Conservation (phyloP, 371 early-diverging fungal species). For the Mucor piriformis region DNA sequence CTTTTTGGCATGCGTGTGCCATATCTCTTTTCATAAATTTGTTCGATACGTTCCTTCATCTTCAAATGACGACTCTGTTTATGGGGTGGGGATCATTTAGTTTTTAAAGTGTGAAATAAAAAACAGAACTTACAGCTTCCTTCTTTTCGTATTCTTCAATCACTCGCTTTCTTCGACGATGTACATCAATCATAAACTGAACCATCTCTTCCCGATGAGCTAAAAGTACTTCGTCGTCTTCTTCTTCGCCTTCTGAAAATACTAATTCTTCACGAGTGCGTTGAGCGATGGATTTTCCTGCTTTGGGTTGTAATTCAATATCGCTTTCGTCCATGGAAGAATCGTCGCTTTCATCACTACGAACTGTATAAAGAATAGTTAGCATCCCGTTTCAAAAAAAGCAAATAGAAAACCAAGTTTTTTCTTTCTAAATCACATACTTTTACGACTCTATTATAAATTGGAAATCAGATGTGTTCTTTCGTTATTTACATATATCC, state of each 20-base stretch:
- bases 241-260: conserved; percentile 31
- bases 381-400: background rate
- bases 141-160: conserved; percentile 51
- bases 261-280: conserved; percentile 28
- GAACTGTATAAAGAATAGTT: background rate
- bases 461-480: background rate
- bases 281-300: conserved; percentile 22
- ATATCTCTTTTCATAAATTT: conserved; percentile 42
- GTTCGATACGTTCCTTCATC: conserved; percentile 39
- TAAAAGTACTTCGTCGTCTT: conserved; percentile 41
- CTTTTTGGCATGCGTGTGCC: conserved; percentile 32
- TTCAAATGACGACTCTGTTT: conserved; percentile 33
- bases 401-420: background rate
- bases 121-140: conserved; percentile 31
- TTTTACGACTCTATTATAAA: background rate
- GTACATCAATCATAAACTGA: conserved; percentile 49
- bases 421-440: background rate
- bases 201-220: conserved; percentile 42
- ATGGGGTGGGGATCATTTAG: too few relatives aligned
- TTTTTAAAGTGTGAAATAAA: background rate
- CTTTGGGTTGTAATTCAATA: conserved; percentile 4
- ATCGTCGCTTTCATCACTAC: conserved; percentile 15
- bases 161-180: conserved; percentile 34
- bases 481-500: background rate
- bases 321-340: conserved; percentile 34